Percentiles rank a stretch among this genome's conserved stretches.
Conservation (phyloP, 305 asterid species). For the Solanum hybrid region DNA sequence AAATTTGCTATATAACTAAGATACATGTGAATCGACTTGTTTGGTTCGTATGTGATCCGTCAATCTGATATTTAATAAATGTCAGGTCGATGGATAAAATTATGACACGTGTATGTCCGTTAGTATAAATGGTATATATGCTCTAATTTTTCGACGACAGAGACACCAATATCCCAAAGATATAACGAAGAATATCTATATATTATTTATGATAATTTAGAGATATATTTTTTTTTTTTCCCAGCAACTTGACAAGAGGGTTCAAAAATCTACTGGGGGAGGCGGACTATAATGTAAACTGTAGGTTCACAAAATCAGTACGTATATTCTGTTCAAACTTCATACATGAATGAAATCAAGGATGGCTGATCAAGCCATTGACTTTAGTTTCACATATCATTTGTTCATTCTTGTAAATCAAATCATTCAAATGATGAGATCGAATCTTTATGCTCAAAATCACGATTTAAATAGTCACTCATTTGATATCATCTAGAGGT, state of each 20-base stretch:
- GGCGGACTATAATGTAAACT: background rate
- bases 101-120: too few relatives aligned
- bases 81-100: too few relatives aligned
- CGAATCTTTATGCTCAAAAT: background rate
- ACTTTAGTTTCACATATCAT: background rate
- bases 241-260: background rate
- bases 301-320: background rate
- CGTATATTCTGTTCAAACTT: background rate
- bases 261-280: background rate
- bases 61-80: too few relatives aligned
- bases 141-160: rapidly evolving
- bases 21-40: background rate
- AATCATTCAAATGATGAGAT: background rate
- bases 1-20: too few relatives aligned
- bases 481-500: background rate
- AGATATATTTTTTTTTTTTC: too few relatives aligned
- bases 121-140: too few relatives aligned
- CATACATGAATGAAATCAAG: background rate
- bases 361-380: background rate
- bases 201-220: too few relatives aligned
- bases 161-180: rapidly evolving
- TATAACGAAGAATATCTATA: rapidly evolving
- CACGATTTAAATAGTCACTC: background rate
- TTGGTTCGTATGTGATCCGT: background rate
- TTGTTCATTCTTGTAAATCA: background rate